Base-by-base conservation (phyloP, 2,329 filamentous ascomycete genomes). In the Fusarium decemcellulare region DNA sequence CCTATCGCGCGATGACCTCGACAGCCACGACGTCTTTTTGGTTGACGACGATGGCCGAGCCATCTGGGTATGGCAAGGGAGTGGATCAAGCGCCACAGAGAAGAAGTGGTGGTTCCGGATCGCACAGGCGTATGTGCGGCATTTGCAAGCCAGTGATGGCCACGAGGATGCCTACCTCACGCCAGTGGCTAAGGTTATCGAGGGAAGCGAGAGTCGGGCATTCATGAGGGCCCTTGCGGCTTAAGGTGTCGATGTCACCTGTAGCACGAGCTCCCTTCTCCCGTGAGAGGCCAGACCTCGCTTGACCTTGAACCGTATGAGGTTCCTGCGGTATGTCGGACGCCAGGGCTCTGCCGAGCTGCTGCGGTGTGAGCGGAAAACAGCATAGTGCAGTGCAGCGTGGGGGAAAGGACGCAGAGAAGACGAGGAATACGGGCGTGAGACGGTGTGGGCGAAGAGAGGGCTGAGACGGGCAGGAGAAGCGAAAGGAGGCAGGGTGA, bases 51-150 rank as follows among this genome's bases (percentile, higher is more conserved):
- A 81, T 1, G 88, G 89, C 8, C 84, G 76, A 53, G 80, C 80
- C 8, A 81, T 92, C 36, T 92, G 90, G 89, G 88, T 92, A 2
- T 92, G 90, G 90, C 85, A 91, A 72, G 90, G 90, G 1, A 77
- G 79, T 3, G 80, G 81, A 1, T 89, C 90, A 9, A 92, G 89
- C 75, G 78, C 78, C 36, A 78, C 77, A 2, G 90, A 92, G 79
- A 90, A 84, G 76, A 83, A 86, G 6, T 81, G 82, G 75, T 92
- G 90, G 90, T 77, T 90, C 47, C 83, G 82, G 61, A 84, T 89
- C 6, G 85, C 87, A n/a, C 85, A 90, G 78, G 80, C 81, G 6
- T 90, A 90, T 67, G 74, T 88, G 51, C 79, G 80, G 11, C 80
- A 81, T 34, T 76, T 86, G 53, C 78, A 81, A 63, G 72, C 68